A percentile compares a stretch with the other conserved stretches of the same genome.
phyloP scores from a whole-genome alignment of 306 rosid genomes.

The Crotalaria pallida region DNA sequence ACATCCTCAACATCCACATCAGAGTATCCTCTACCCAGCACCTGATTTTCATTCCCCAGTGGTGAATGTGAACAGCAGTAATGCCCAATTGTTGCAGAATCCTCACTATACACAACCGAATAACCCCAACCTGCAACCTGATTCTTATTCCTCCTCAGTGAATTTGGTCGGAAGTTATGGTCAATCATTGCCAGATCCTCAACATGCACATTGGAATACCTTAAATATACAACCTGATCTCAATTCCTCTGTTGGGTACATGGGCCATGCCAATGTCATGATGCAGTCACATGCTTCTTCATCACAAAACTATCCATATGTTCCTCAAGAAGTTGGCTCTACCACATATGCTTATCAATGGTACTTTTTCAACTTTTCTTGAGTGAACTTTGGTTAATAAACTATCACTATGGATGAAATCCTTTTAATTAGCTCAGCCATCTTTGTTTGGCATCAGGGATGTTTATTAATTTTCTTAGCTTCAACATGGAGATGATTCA shows the following conservation, averaged over 20 bases:
- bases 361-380: conserved; percentile 24
- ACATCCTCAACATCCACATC: conserved; percentile 16
- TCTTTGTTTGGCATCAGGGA: background rate
- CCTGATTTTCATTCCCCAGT: conserved; percentile 6
- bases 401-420: background rate
- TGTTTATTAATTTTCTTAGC: background rate
- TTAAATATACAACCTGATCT: background rate
- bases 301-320: background rate
- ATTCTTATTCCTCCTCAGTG: background rate
- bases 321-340: conserved; percentile 18
- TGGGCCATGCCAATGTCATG: conserved; percentile 1
- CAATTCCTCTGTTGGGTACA: background rate
- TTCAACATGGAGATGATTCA: background rate
- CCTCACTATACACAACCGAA: conserved; percentile 14
- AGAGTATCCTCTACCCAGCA: background rate
- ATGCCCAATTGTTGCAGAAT: background rate
- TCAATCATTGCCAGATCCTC: conserved; percentile 12
- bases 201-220: background rate
- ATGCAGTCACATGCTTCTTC: conserved; percentile 16
- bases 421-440: conserved; percentile 10
- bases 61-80: background rate
- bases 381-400: background rate
- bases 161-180: background rate
- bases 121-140: background rate
- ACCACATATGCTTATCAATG: conserved; percentile 10